These are phyloP conservation scores for Penicillium brasilianum DNA, from an alignment of 2,329 filamentous ascomycete species.

Conservation along the genomic window DNA sequence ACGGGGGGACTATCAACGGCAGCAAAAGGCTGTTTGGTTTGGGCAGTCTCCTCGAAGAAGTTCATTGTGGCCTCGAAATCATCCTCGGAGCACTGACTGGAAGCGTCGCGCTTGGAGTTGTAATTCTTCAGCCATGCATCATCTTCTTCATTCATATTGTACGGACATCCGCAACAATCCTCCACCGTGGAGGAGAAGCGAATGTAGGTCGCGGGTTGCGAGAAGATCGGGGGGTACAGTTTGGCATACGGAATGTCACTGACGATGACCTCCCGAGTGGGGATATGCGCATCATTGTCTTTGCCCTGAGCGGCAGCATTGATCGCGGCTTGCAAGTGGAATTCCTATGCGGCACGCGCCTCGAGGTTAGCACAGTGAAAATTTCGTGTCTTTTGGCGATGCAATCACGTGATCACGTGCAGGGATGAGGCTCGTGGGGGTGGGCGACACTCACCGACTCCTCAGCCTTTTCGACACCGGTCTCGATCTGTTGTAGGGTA, in stretches of 20 bases:
- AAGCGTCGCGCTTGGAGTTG: conserved; percentile 74
- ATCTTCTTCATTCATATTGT: conserved; percentile 94
- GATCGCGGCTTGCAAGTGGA: conserved; percentile 88
- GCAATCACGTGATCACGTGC: conserved; percentile 45
- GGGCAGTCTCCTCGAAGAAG: conserved; percentile 87
- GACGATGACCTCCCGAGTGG: conserved; percentile 67
- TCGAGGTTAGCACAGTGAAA: conserved; percentile 35
- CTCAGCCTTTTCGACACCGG: conserved; percentile 94
- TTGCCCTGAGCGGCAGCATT: conserved; percentile 66
- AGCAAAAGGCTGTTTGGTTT: conserved; percentile 84
- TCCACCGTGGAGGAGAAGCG: conserved; percentile 98
- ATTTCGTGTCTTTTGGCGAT: conserved; percentile 41
- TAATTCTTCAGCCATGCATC: conserved; percentile 81
- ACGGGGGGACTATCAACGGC: conserved; percentile 87
- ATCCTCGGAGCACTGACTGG: conserved; percentile 77
- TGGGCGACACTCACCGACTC: conserved; percentile 89
- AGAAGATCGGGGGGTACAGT: conserved; percentile 79
- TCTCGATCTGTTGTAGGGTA: conserved; percentile 83
- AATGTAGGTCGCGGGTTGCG: conserved; percentile 90
- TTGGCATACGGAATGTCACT: conserved; percentile 81
- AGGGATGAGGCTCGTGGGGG: conserved; percentile 44
- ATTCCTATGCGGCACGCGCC: conserved; percentile 67
- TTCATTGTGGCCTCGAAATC: conserved; percentile 94
- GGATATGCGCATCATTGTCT: conserved; percentile 68
- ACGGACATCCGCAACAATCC: conserved; percentile 86